phyloP scores from a whole-genome alignment of 2,329 filamentous ascomycete species.

The Pseudogymnoascus sp. region DNA sequence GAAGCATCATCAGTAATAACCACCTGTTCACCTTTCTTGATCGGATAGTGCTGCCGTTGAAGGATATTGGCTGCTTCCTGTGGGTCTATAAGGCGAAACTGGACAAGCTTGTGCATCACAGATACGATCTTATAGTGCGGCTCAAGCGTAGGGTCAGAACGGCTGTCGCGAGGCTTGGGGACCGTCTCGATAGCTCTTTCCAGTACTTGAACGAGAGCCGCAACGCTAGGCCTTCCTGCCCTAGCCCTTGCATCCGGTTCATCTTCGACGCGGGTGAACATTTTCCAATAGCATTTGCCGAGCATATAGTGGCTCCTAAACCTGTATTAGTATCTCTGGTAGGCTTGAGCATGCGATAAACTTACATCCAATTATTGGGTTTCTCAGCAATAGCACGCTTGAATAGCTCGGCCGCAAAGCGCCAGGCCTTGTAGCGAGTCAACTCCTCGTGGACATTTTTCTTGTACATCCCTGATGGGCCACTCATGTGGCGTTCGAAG shows the following conservation, averaged over 20 bases:
- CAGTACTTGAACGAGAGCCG: conserved; percentile 48
- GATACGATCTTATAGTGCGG: conserved; percentile 66
- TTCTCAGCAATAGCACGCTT: conserved; percentile 49
- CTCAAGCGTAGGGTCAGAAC: conserved; percentile 58
- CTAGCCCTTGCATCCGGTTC: conserved; percentile 29
- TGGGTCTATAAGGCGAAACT: conserved; percentile 17
- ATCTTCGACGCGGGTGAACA: conserved; percentile 44
- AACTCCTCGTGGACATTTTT: conserved; percentile 48
- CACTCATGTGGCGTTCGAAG: conserved; percentile 52
- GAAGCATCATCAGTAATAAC: conserved; percentile 31
- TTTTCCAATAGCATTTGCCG: conserved; percentile 66
- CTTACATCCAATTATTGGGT: conserved; percentile 54
- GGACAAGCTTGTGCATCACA: conserved; percentile 57
- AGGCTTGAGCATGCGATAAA: conserved; percentile 15
- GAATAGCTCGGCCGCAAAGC: conserved; percentile 54
- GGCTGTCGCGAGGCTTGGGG: conserved; percentile 50
- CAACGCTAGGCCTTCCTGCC: conserved; percentile 26
- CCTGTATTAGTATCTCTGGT: conserved; percentile 15
- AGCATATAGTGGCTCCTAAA: conserved; percentile 56
- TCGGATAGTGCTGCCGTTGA: conserved; percentile 25
- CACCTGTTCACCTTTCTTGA: conserved; percentile 23
- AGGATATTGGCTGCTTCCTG: conserved; percentile 28
- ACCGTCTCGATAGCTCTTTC: conserved; percentile 51
- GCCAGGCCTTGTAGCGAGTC: conserved; percentile 53
- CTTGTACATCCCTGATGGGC: conserved; percentile 48